phyloP scores from a whole-genome alignment of 768 basidiomycete genomes.

The Mycena latifolia region DNA sequence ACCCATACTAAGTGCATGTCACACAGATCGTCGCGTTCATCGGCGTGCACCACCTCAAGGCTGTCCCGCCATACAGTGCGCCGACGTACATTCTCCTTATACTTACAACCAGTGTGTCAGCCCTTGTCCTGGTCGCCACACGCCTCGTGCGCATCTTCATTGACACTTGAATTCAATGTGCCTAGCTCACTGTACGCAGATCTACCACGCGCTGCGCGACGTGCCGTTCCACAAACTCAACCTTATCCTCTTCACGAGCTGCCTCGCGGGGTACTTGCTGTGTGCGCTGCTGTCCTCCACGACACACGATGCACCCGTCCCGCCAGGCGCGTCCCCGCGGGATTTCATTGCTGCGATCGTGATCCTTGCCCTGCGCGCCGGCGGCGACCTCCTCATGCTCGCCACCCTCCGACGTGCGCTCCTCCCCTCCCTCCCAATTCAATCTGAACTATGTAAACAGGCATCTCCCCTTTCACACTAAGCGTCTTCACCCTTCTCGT shows the following conservation, averaged over 20 bases:
- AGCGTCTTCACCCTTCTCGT: neutral
- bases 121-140: neutral
- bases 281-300: neutral
- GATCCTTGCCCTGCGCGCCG: neutral
- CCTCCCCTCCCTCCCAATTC: neutral
- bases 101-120: neutral
- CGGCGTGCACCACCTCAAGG: neutral
- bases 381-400: conserved; percentile 1
- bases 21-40: neutral
- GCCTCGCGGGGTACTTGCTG: neutral
- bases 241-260: conserved; percentile 16
- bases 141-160: neutral
- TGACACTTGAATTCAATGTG: no score
- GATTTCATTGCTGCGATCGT: conserved; percentile 1
- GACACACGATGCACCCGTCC: neutral
- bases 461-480: conserved; percentile 13
- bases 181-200: neutral
- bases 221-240: conserved; percentile 11
- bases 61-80: neutral
- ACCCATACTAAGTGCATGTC: neutral
- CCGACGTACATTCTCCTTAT: neutral
- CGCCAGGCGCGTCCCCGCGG: neutral
- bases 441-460: neutral
- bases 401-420: conserved; percentile 9
- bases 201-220: conserved; percentile 6